These are phyloP conservation scores for Scheffersomyces lignosus DNA, from an alignment of 805 yeast genomes.

Conservation along the genomic window DNA sequence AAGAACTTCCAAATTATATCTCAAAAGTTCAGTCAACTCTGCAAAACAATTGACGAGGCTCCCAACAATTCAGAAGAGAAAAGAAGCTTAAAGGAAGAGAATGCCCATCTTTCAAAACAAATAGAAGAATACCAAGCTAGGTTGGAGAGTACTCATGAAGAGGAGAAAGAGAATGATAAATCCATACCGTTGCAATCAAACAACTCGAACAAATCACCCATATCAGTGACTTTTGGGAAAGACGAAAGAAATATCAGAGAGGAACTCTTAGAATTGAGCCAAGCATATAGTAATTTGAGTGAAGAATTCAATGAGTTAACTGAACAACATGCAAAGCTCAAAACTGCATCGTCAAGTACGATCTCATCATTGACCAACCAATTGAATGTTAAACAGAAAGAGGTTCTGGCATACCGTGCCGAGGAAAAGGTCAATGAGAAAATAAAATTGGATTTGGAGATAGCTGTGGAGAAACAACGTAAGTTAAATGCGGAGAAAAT, in stretches of 20 bases:
- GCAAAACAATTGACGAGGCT: constrained; percentile 8
- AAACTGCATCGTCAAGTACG: constrained; percentile 21
- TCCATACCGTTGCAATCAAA: not conserved
- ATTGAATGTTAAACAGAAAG: constrained; percentile 19
- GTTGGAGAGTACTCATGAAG: not conserved
- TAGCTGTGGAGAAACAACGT: constrained; percentile 45
- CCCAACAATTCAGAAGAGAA: too few relatives aligned
- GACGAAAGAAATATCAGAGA: constrained; percentile 8
- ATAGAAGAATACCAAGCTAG: not conserved
- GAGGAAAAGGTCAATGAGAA: constrained; percentile 23
- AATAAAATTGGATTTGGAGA: constrained; percentile 37
- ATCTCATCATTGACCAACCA: constrained; percentile 23
- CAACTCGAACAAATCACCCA: not conserved
- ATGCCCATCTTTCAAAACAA: not conserved
- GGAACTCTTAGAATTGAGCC: constrained; percentile 20
- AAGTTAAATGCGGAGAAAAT: constrained; percentile 44
- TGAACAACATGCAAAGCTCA: constrained; percentile 16
- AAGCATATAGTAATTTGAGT: constrained; percentile 16
- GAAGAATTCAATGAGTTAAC: constrained; percentile 14
- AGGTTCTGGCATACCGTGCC: constrained; percentile 11
- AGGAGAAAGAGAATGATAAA: not conserved
- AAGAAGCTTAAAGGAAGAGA: not conserved
- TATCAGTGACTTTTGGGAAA: not conserved
- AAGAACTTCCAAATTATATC: constrained; percentile 18
- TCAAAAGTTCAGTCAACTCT: constrained; percentile 18